Evolutionary conservation across 768 basidiomycete genomes (phyloP).

Genomic region (Clitopilus passeckerianus): DNA sequence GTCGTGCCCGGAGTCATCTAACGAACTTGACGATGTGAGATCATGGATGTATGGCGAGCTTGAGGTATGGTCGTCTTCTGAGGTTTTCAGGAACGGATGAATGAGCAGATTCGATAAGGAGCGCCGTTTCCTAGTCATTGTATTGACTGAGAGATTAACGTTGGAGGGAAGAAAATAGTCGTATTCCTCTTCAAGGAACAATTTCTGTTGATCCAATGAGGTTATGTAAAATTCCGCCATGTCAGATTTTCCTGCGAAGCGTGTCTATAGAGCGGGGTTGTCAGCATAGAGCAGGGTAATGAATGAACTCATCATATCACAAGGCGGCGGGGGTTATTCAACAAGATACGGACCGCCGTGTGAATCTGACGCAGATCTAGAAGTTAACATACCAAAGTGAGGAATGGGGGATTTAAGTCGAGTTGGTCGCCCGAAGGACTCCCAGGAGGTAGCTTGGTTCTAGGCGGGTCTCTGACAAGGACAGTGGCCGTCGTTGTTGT

Average conservation of each 20-base stretch:
- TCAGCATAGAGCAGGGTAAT: constrained; percentile 10
- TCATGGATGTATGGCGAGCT: constrained; percentile 11
- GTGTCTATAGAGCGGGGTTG: constrained; percentile 10
- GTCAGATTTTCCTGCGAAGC: constrained; percentile 11
- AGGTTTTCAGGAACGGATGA: constrained; percentile 37
- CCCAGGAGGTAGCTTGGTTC: constrained; percentile 19
- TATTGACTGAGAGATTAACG: constrained; percentile 3
- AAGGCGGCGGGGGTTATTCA: constrained; percentile 9
- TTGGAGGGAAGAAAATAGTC: background rate
- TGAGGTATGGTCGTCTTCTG: constrained; percentile 17
- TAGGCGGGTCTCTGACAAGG: constrained; percentile 25
- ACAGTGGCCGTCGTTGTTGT: constrained; percentile 1
- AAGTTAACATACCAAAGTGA: constrained; percentile 21
- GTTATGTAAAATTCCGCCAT: constrained; percentile 12
- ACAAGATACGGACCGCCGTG: constrained; percentile 3
- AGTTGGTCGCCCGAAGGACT: constrained; percentile 5
- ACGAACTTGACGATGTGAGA: background rate
- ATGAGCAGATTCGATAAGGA: constrained; percentile 50
- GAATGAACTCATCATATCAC: constrained; percentile 11
- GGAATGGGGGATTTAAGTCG: constrained; percentile 12
- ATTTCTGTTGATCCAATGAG: constrained; percentile 2
- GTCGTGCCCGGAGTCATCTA: background rate
- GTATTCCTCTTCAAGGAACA: background rate
- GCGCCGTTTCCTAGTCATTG: constrained; percentile 45
- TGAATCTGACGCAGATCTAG: constrained; percentile 3